phyloP scores from a whole-genome alignment of 192 early-diverging fungal genomes.

The Neocallimastix lanati region DNA sequence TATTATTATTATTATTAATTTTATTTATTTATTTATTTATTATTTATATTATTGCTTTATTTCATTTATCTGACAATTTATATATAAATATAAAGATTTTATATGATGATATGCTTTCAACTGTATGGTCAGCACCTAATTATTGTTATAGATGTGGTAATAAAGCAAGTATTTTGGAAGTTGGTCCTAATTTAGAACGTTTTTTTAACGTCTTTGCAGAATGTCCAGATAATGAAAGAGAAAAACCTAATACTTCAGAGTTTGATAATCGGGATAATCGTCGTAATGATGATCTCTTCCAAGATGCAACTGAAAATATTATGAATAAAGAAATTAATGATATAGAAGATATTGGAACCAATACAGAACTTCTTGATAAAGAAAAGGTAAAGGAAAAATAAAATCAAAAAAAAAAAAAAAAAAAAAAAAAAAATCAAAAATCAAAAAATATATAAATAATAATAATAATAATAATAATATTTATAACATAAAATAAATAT shows the following conservation, averaged over 20 bases:
- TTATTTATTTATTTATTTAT: no score
- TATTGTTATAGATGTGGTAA: conserved; percentile 82
- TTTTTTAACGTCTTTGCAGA: conserved; percentile 82
- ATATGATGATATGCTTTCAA: conserved; percentile 67
- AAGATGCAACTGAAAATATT: background rate
- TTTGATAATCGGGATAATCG: background rate
- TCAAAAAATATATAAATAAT: no score
- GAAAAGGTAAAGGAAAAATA: background rate
- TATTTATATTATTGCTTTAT: no score
- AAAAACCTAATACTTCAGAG: background rate
- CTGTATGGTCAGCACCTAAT: conserved; percentile 66
- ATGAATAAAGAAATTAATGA: background rate
- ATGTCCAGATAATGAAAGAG: conserved; percentile 57
- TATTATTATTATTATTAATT: no score
- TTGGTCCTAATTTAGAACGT: conserved; percentile 49
- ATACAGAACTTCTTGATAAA: background rate
- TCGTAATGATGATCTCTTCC: background rate
- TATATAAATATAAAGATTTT: no score
- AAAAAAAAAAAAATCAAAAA: no score
- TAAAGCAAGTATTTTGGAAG: conserved; percentile 62
- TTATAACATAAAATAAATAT: no score
- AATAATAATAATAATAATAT: no score
- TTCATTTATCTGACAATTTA: no score
- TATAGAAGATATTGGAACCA: background rate
- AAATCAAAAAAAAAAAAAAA: no score